Base-by-base conservation (phyloP, 768 basidiomycete species). In the Russula sp. region DNA sequence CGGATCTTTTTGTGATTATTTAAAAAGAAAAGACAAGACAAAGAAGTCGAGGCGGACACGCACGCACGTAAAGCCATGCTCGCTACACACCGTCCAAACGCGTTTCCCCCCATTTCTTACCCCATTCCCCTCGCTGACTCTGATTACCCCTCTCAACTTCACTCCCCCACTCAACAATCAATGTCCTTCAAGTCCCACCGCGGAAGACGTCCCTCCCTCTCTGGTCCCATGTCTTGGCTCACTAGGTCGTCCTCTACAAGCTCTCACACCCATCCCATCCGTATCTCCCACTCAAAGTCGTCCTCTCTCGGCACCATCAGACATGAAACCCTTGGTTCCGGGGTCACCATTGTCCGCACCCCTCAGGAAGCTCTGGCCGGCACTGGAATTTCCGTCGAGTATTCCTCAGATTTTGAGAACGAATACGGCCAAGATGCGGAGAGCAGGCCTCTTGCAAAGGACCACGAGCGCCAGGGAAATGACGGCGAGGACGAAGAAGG, bases 331-430 rank as follows among this genome's bases (percentile, higher is more conserved):
- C 79, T 89, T 20, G 89, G 87, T n/a, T 70, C 80, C 20, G 88
- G 90, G 43, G 90, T 90, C 14, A 85, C 79, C 1, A 76, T 93
- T 35, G 90, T 92, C 41, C 78, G 85, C 59, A 92, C 90, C 0
- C 90, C 90, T 8, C 84, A 87, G 65, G 90, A 93, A 58, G 90
- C 90, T 22, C 75, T 93, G 35, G 75, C 71, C 34, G 70, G 74
- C 50, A 62, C 76, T 22, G 60, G 64, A 36, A 64, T 51, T 46
- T 22, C 59, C n/a, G 42, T 65, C 13, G 56, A 65, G 5, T 55
- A 18, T 35, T 6, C 22, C 32, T 62, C 64, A 2, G 64, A 61
- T 3, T 56, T 47, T n/a, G 64, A 58, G 29, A 11, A 25, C 18
- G 54, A 62, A 9, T 13, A 39, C 9, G 52, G 29, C 9, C 38